These are phyloP conservation scores for Mortierella sp. DNA, from an alignment of 371 early-diverging fungal species.

Conservation along the genomic window DNA sequence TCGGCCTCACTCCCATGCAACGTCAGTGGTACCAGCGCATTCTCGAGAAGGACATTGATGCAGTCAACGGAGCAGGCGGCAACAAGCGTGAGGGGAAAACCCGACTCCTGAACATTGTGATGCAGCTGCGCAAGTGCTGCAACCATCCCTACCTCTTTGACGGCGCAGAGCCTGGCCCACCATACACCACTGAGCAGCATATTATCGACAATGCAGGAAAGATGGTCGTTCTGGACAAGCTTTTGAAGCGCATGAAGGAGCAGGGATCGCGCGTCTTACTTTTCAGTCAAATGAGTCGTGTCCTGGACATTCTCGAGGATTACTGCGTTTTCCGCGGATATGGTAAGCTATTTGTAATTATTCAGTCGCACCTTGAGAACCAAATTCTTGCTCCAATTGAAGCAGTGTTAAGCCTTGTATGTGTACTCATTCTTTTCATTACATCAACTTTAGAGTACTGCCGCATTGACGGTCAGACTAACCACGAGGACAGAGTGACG, in stretches of 20 bases:
- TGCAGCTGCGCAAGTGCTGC: conserved; percentile 99
- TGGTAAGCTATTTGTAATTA: conserved; percentile 58
- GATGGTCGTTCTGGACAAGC: conserved; percentile 94
- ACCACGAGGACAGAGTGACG: conserved; percentile 93
- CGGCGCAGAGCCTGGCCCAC: conserved; percentile 97
- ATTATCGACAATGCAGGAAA: conserved; percentile 96
- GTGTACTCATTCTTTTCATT: not conserved
- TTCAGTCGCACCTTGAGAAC: not conserved
- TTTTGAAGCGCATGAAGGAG: conserved; percentile 86
- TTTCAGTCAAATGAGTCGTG: conserved; percentile 99
- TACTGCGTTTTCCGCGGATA: conserved; percentile 94
- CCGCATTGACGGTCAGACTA: conserved; percentile 98
- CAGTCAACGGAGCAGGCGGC: conserved; percentile 85
- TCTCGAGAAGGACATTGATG: conserved; percentile 97
- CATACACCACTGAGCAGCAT: conserved; percentile 98
- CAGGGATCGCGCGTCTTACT: conserved; percentile 97
- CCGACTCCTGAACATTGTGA: conserved; percentile 96
- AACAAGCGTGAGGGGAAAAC: conserved; percentile 80
- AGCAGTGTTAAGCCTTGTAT: not conserved
- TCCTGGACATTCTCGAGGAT: conserved; percentile 99
- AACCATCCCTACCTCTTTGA: conserved; percentile 99
- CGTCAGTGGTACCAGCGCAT: conserved; percentile 97
- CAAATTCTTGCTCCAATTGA: not conserved
- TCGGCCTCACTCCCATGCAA: conserved; percentile 97
- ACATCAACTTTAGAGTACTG: conserved; percentile 81